phyloP scores from a whole-genome alignment of 2,329 filamentous ascomycete genomes.

The Beauveria pseudobassiana region DNA sequence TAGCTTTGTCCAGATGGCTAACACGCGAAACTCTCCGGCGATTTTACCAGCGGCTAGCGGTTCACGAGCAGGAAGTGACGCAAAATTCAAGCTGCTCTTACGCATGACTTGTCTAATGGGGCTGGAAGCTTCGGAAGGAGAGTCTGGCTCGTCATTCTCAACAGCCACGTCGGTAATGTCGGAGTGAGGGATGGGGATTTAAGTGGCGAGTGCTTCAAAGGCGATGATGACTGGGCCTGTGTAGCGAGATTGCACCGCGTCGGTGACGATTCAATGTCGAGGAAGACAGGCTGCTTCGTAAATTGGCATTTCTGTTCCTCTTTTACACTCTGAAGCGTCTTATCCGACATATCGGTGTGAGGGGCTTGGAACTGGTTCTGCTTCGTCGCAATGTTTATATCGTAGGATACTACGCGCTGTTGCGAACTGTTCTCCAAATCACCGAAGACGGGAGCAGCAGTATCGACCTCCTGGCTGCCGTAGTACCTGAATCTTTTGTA shows the following conservation, averaged over 20 bases:
- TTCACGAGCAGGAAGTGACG: constrained; percentile 83
- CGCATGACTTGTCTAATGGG: constrained; percentile 70
- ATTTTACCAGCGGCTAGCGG: constrained; percentile 80
- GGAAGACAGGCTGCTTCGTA: constrained; percentile 2
- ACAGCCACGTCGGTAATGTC: constrained; percentile 34
- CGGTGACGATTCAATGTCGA: constrained; percentile 1
- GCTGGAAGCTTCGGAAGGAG: constrained; percentile 63
- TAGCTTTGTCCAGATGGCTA: constrained; percentile 71
- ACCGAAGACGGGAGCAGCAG: constrained; percentile 15
- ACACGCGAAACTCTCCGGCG: constrained; percentile 66
- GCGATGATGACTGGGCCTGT: constrained; percentile 6
- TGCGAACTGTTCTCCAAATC: constrained; percentile 14
- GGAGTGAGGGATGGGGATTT: constrained; percentile 8
- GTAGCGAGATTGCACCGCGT: not conserved
- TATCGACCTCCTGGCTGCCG: constrained; percentile 48
- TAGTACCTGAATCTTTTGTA: constrained; percentile 59
- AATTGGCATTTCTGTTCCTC: constrained; percentile 32
- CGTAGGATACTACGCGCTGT: not conserved
- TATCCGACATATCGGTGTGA: constrained; percentile 26
- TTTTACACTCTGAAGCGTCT: constrained; percentile 35
- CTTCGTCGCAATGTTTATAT: constrained; percentile 14
- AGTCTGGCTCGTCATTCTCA: constrained; percentile 22
- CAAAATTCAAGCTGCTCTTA: constrained; percentile 94
- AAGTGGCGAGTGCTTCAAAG: constrained; percentile 2
- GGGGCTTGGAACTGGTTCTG: constrained; percentile 20